phyloP scores from a whole-genome alignment of 1,284 basidiomycete genomes.

The Cerioporus squamosus region DNA sequence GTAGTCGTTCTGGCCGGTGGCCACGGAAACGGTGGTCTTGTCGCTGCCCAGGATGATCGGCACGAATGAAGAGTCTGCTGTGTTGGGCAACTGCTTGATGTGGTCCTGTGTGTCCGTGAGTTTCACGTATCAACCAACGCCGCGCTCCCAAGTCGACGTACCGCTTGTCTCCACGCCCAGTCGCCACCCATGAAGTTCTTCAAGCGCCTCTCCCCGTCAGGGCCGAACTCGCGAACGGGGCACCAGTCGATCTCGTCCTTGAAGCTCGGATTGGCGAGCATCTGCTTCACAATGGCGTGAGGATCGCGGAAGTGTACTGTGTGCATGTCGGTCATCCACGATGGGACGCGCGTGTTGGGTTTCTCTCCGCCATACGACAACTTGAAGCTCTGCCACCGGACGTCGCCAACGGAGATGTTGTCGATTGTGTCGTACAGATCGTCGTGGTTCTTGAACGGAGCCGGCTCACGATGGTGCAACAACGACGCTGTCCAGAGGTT shows the following conservation, averaged over 20 bases:
- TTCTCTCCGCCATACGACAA: background rate
- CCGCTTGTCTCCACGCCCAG: conserved; percentile 14
- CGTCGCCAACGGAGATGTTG: conserved; percentile 3
- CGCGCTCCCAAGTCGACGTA: background rate
- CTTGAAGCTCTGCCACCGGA: conserved; percentile 11
- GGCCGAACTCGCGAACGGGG: conserved; percentile 16
- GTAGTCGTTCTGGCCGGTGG: conserved; percentile 28
- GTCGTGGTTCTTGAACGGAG: background rate
- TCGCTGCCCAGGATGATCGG: conserved; percentile 31
- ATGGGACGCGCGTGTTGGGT: background rate
- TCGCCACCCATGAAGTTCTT: conserved; percentile 13
- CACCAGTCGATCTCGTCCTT: conserved; percentile 20
- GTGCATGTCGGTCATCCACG: conserved; percentile 22
- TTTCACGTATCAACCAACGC: conserved; percentile 9
- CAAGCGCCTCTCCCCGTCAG: background rate
- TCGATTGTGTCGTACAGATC: conserved; percentile 11
- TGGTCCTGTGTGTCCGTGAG: background rate
- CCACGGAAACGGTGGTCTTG: conserved; percentile 29
- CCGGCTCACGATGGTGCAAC: background rate
- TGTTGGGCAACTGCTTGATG: conserved; percentile 11
- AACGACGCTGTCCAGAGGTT: background rate
- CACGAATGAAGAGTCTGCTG: conserved; percentile 12
- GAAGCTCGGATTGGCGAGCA: conserved; percentile 22
- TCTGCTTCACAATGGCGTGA: background rate
- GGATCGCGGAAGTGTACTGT: conserved; percentile 16